Evolutionary conservation across 2,329 filamentous ascomycete genomes (phyloP).

Genomic region (Dactylellina haptotyla): DNA sequence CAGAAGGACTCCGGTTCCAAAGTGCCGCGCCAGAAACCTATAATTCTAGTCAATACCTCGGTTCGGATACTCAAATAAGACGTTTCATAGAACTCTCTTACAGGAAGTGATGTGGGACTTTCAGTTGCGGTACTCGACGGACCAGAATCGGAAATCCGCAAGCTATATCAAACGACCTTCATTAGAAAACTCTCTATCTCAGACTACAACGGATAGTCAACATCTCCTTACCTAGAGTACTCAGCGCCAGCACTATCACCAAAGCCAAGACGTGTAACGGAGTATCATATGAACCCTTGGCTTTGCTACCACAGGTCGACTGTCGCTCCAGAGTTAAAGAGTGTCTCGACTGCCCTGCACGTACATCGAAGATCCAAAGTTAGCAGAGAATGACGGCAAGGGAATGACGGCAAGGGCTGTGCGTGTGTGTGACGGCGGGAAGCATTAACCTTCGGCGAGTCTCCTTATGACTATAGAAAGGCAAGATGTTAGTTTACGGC

Average conservation of each 20-base stretch:
- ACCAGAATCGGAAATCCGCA: constrained; percentile 72
- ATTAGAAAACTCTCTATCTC: background rate
- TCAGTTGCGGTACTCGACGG: constrained; percentile 69
- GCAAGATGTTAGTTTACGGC: constrained; percentile 20
- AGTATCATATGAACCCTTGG: constrained; percentile 66
- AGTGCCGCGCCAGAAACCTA: constrained; percentile 68
- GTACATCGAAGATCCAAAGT: background rate
- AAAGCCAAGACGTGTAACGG: constrained; percentile 69
- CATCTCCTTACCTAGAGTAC: constrained; percentile 66
- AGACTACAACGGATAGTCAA: background rate
- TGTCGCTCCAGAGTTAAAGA: constrained; percentile 40
- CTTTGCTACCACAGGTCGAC: constrained; percentile 55
- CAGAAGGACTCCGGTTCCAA: constrained; percentile 84
- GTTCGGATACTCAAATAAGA: background rate
- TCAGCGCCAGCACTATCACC: constrained; percentile 68
- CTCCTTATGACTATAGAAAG: constrained; percentile 30
- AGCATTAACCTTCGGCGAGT: constrained; percentile 42
- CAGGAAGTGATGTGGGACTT: constrained; percentile 68
- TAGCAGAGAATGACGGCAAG: constrained; percentile 5
- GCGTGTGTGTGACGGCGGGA: too few species aligned
- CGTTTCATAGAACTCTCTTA: constrained; percentile 38
- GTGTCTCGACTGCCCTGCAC: constrained; percentile 28
- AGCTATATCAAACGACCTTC: constrained; percentile 61
- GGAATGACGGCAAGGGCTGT: background rate
- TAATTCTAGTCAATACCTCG: constrained; percentile 58